Percentiles rank a stretch among this genome's conserved stretches.
These are phyloP conservation scores for Bolboschoenoplectus hybrid DNA, from an alignment of 202 grass and related monocot species.

Conservation along the genomic window DNA sequence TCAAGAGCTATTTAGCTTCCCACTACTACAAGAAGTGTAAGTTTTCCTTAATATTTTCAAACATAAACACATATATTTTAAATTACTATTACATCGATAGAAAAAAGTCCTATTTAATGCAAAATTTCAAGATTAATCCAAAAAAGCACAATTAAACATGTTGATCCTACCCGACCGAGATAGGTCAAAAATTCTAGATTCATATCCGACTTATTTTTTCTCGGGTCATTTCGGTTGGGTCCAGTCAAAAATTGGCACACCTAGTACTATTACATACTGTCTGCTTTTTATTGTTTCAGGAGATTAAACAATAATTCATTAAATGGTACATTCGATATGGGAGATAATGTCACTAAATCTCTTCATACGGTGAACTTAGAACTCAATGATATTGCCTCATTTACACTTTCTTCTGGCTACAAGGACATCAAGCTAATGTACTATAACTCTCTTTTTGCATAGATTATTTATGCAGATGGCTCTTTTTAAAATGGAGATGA, in stretches of 20 bases:
- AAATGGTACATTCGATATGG: conserved; percentile 74
- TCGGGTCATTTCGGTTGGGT: neutral
- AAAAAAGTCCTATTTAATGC: too few relatives aligned
- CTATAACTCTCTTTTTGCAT: conserved; percentile 33
- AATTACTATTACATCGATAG: too few relatives aligned
- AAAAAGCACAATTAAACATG: too few relatives aligned
- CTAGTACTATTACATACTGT: neutral
- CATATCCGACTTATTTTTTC: too few relatives aligned
- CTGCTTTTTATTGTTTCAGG: conserved; percentile 45
- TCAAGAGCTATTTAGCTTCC: conserved; percentile 55
- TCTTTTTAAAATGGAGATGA: neutral
- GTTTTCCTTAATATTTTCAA: conserved; percentile 16
- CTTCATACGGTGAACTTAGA: conserved; percentile 47
- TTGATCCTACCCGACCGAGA: too few relatives aligned
- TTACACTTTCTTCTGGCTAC: conserved; percentile 48
- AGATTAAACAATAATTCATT: conserved; percentile 63
- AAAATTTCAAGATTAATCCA: too few relatives aligned
- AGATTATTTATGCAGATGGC: conserved; percentile 14
- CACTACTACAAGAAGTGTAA: conserved; percentile 58
- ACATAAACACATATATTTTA: neutral
- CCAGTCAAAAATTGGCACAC: too few relatives aligned
- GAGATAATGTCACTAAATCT: conserved; percentile 30
- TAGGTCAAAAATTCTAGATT: too few relatives aligned
- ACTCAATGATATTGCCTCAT: conserved; percentile 52
- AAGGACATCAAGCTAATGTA: conserved; percentile 41